Base-by-base conservation (phyloP, 164 flowering plant genomes). In the Saururus chinensis region DNA sequence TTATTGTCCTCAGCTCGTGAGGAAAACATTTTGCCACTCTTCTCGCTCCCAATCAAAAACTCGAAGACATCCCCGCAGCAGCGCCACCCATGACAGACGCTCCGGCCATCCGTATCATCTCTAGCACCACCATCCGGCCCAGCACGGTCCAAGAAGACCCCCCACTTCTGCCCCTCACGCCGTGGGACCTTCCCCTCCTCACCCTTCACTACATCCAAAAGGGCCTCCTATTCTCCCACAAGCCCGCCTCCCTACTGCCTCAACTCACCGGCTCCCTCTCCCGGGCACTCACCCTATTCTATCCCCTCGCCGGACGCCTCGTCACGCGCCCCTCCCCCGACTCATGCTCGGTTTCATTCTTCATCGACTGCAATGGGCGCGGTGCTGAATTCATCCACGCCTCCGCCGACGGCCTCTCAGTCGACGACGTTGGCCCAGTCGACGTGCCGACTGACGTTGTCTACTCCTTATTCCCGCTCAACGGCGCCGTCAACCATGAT, bases 301-400 rank as follows among this genome's bases (percentile, higher is more conserved):
- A 20, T 60, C 76, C 78, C 0, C 53, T 78, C 20, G 77, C 77
- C 13, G 81, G 81, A 20, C 73, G 77, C 40, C 56, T 75, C 7
- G 56, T 65, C 11, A 56, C 66, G 14, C 35, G 66, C 41, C 35
- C 59, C 2, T 16, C 26, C 19, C 30, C 30, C 23, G 40, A 64
- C 66, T 72, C 78, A 19, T 64, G 70, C 30, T 59, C 78, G 0
- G 68, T 48, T 13, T 49, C 53, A 17, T 65, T 85, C 59, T 71
- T 12, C 40, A 55, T 87, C 1, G 78, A 84, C 62, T 81, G 82
- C 76, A 65, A 78, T 57, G 70, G 74, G 22, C 76, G 82, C 5
- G 88, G 89, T 19, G 87, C 77, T 0, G 69, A 67, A 35, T 76
- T 87, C 53, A 66, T 85, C 59, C 79, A 80, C 40, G 81, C 89